Evolutionary conservation across 768 basidiomycete genomes (phyloP).

Genomic region (Lentinula aciculospora): DNA sequence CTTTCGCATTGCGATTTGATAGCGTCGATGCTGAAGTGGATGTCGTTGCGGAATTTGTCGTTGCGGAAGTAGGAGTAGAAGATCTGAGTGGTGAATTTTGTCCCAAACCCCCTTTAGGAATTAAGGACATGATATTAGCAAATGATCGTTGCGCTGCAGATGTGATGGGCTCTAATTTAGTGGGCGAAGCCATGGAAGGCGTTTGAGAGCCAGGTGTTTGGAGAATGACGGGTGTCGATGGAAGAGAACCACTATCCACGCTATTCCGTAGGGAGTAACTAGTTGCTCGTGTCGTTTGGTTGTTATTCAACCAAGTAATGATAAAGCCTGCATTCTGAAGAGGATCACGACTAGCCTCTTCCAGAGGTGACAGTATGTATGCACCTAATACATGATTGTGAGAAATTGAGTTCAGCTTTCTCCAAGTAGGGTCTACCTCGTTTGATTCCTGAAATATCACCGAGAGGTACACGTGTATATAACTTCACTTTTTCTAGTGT

Average conservation of each 20-base stretch:
- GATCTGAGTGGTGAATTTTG: not conserved
- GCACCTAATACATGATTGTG: conserved; percentile 49
- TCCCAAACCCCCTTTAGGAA: not conserved
- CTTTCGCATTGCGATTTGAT: not conserved
- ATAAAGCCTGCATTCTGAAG: conserved; percentile 86
- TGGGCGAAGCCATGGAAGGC: not conserved
- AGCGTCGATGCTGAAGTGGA: not conserved
- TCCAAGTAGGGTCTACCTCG: conserved; percentile 49
- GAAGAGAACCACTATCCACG: conserved; percentile 22
- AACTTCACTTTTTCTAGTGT: conserved; percentile 85
- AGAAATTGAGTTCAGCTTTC: not conserved
- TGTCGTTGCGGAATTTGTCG: not conserved
- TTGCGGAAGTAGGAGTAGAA: not conserved
- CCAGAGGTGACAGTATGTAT: conserved; percentile 90
- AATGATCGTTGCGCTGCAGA: not conserved
- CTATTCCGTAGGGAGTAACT: conserved; percentile 85
- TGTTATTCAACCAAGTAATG: conserved; percentile 68
- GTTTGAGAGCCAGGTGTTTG: not conserved
- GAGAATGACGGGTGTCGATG: not conserved
- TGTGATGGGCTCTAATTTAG: not conserved
- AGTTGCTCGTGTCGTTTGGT: conserved; percentile 70
- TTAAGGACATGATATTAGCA: conserved; percentile 1
- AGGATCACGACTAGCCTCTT: conserved; percentile 87
- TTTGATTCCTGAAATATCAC: conserved; percentile 68
- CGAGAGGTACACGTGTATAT: conserved; percentile 85